Base-by-base conservation (phyloP, 805 yeast genomes). In the Priceomyces medius region DNA sequence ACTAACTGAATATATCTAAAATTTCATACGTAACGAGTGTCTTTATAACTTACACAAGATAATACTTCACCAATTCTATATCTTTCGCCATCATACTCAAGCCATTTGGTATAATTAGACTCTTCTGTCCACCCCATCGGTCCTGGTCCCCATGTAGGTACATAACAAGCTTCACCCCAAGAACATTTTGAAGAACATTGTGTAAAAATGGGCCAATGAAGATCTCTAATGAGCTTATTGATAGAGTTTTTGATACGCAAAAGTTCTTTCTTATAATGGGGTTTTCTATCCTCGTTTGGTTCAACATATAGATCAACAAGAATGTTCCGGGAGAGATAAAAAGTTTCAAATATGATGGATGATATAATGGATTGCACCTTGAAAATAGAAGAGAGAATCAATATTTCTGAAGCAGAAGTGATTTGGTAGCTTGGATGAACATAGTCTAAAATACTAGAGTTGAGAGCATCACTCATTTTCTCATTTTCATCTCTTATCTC, bases 61-160 rank as follows among this genome's bases (percentile, higher is more conserved):
- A 45, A 26, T 14, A 35, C 42, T 31, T 43, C 20, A 5, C 38
- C 36, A 29, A 45, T 39, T 35, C 39, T 40, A 27, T 35, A 40
- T 16, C 40, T 35, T n/a, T 42, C 40, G n/a, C 49, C 49, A 38
- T 45, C 46, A 23, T 17, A 33, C n/a, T 35, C 37, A 26, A 31
- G 42, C 38, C 36, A 41, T 34, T 24, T 23, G 9, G 19, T 13
- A 17, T 35, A 20, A 13, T 27, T 29, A 26, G 29, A 16, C 12
- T 37, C 32, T 5, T 19, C 16, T 16, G 12, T n/a, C 24, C 24
- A 7, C 8, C 47, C 45, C 42, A 44, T 34, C 6, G 45, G 45
- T 13, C 48, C 39, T 3, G 83, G 83, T 75, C 83, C 60, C 83
- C 83, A 78, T 0, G 81, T 72, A 2, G 83, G 83, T 10, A 79